These are phyloP conservation scores for Lactarius hengduanensis DNA, from an alignment of 768 basidiomycete genomes.

Conservation along the genomic window DNA sequence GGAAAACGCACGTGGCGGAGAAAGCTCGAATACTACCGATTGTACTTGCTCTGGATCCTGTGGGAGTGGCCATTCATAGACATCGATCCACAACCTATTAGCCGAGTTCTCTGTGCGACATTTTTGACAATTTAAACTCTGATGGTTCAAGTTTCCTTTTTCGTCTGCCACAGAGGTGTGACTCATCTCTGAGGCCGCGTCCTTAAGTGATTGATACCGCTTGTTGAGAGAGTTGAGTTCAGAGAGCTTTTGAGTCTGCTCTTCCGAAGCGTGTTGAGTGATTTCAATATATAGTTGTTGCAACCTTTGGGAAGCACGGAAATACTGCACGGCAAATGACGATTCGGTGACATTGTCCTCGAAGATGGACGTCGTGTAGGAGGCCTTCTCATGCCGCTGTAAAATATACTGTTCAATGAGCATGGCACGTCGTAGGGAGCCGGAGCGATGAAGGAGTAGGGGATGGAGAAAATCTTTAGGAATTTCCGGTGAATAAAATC, in stretches of 20 bases:
- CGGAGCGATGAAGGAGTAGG: not conserved
- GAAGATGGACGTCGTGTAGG: not conserved
- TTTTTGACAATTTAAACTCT: not conserved
- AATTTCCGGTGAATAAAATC: not conserved
- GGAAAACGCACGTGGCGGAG: not conserved
- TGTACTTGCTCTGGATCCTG: not conserved
- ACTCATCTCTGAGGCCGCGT: not conserved
- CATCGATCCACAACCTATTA: not conserved
- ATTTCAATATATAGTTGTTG: conserved; percentile 1
- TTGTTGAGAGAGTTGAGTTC: not conserved
- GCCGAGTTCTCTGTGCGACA: not conserved
- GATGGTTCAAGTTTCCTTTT: not conserved
- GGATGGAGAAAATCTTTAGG: not conserved
- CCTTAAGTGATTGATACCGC: not conserved
- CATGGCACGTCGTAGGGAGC: not conserved
- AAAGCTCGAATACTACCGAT: not conserved
- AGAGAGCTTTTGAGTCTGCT: not conserved
- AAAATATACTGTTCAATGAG: not conserved
- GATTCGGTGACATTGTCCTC: not conserved
- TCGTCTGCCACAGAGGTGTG: not conserved
- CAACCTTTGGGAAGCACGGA: not conserved
- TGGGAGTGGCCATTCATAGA: not conserved
- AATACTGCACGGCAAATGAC: not conserved
- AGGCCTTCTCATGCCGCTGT: not conserved
- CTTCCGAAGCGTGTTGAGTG: not conserved